These are phyloP conservation scores for Monsonia emarginata DNA, from an alignment of 441 rosid species.

Conservation along the genomic window DNA sequence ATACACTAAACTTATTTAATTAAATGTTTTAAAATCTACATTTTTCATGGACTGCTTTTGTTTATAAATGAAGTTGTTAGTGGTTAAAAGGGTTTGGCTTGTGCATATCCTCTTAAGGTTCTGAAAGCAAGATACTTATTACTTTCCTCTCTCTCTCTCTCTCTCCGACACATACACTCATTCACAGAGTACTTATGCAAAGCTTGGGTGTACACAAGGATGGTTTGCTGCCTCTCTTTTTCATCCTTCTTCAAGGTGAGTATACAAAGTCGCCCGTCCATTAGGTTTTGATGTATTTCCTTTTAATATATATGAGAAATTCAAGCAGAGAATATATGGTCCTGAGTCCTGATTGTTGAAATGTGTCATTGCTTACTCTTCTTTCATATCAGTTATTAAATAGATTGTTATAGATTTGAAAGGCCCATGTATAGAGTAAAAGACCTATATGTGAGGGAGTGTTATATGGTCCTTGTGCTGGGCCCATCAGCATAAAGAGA, in stretches of 20 bases:
- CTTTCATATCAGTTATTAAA: not conserved
- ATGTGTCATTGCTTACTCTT: not conserved
- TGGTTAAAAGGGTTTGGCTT: not conserved
- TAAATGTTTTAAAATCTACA: not conserved
- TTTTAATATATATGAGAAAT: not conserved
- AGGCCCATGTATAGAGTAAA: too few species aligned
- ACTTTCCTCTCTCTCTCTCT: not conserved
- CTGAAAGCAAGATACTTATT: too few species aligned
- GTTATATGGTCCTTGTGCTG: too few species aligned
- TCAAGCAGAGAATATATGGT: not conserved
- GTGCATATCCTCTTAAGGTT: not conserved
- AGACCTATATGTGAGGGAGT: too few species aligned
- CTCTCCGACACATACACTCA: not conserved
- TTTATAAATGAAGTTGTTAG: not conserved
- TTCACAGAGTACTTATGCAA: slow-evolving; percentile 61
- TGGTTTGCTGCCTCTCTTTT: slow-evolving; percentile 69
- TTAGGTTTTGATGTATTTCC: not conserved
- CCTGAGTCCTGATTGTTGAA: not conserved
- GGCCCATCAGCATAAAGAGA: too few species aligned
- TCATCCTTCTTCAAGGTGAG: slow-evolving; percentile 65
- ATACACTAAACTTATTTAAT: not conserved
- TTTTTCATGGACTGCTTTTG: not conserved
- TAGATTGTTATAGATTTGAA: not conserved
- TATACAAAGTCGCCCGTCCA: not conserved
- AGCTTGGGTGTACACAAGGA: slow-evolving; percentile 88